Evolutionary conservation across 2,329 filamentous ascomycete genomes (phyloP), one percentile per base, ranked within the genome.

Genomic region (Cyphellophora attinorum): DNA sequence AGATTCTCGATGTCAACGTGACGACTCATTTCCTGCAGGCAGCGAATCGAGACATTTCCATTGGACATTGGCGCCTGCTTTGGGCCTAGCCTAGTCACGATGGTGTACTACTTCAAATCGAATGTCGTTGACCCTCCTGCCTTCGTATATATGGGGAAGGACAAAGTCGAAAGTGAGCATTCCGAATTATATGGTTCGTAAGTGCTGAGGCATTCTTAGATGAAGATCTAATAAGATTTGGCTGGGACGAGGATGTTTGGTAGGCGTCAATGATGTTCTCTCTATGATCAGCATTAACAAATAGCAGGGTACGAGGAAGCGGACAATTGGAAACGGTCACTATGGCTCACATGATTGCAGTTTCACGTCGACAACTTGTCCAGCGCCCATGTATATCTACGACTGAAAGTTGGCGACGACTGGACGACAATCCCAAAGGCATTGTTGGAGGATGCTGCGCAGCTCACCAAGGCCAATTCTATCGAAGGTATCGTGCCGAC

Each of bases 341-440:
- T n/a, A n/a, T 31, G 15, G 5, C 5, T 5, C 18, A 40, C 39
- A 39, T 32, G 28, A 10, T 29, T 36, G 27, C 51, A 88, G 83
- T 98, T 98, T 56, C 91, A 98, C 68, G 91, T 81, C 50, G 91
- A 98, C 68, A 98, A 98, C 58, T 73, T 98, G 19, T 95, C 88
- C 27, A 93, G 84, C 50, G 91, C 91, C 2, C 91, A 98, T 62
- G 85, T 98, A 51, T 98, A 98, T 62, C 75, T 98, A 19, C 81
- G 91, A 19, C 71, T 96, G 48, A 70, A 67, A 11, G 79, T 89
- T 28, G 81, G 77, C 38, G 76, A 91, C 47, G 68, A 73, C 27
- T 98, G 91, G 91, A 86, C 95, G 33, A 61, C 69, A 28, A 85
- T 98, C 39, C 78, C 84, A 0, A 55, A 76, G 41, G 74, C 75